Conservation (phyloP, 2,329 filamentous ascomycete species). For the Cladosporium sp. region DNA sequence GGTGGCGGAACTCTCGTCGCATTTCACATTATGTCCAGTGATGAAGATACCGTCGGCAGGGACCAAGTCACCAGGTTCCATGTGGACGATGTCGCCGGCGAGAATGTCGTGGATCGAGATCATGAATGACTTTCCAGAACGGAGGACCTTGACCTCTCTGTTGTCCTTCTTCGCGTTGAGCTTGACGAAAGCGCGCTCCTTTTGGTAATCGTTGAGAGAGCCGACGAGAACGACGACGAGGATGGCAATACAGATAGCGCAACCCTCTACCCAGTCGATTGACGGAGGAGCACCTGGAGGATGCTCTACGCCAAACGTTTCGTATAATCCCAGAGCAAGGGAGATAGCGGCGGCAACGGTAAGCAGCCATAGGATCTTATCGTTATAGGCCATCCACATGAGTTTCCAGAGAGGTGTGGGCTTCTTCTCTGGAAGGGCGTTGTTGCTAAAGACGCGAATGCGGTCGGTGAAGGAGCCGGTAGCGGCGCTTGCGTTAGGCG, state of each 20-base stretch:
- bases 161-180: slow-evolving; percentile 76
- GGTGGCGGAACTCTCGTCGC: slow-evolving; percentile 69
- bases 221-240: slow-evolving; percentile 71
- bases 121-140: slow-evolving; percentile 64
- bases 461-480: slow-evolving; percentile 52
- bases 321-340: slow-evolving; percentile 66
- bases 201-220: slow-evolving; percentile 74
- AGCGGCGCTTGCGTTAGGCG: slow-evolving; percentile 19
- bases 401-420: slow-evolving; percentile 63
- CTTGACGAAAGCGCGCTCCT: slow-evolving; percentile 73
- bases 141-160: slow-evolving; percentile 64
- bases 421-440: slow-evolving; percentile 63
- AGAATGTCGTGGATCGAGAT: slow-evolving; percentile 66
- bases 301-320: slow-evolving; percentile 50
- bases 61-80: slow-evolving; percentile 68
- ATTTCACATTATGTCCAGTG: slow-evolving; percentile 61
- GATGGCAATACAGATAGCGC: slow-evolving; percentile 72
- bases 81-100: slow-evolving; percentile 65
- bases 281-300: slow-evolving; percentile 50
- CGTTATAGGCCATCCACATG: slow-evolving; percentile 77
- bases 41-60: slow-evolving; percentile 68
- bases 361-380: slow-evolving; percentile 69
- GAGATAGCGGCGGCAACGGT: slow-evolving; percentile 66
- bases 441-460: slow-evolving; percentile 63
- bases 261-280: slow-evolving; percentile 76